Base-by-base conservation (phyloP, 768 basidiomycete genomes). In the Candolleomyces eurysporus region DNA sequence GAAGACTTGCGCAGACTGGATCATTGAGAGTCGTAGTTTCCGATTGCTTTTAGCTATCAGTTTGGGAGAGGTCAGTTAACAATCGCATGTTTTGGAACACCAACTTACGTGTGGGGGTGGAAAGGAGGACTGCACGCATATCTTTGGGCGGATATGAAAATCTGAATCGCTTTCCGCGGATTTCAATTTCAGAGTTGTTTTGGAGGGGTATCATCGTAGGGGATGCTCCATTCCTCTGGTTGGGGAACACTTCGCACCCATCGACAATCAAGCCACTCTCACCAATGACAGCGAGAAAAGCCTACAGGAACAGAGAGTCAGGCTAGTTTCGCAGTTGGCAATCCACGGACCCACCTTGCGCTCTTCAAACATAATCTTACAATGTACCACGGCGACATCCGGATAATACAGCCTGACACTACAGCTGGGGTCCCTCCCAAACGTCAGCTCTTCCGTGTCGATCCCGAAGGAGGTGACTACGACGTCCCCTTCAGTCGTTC, bases 101-200 rank as follows among this genome's bases (percentile, higher is more conserved):
- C 50, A 58, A 76, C 78, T 54, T 63, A 77, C 79, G 79, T 52
- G 78, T 68, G 31, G 86, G 86, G 0, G 84, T 82, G 7, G 80
- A 77, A 43, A 82, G 77, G 22, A 83, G 73, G 4, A 76, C 73
- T 16, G 82, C 75, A 22, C 89, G 84, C 32, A 88, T 73, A 49
- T 89, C 85, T 68, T 90, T 90, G 5, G 90, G 89, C 2, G 90
- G 90, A 67, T 91, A 91, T 5, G 78, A 78, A 70, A 91, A 91
- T n/a, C 78, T 74, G 69, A 92, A 92, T 6, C 82, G 79, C 66
- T 91, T 91, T 48, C 79, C 80, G 68, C 84, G 84, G 14, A 91
- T 86, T 63, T 87, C 86, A 48, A 91, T 79, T 40, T 84, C 82
- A 7, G 87, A 85, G 70, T 84, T 80, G 69, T 89, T 90, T 10